Conservation (phyloP, 371 early-diverging fungal genomes). For the Mortierella sp. region DNA sequence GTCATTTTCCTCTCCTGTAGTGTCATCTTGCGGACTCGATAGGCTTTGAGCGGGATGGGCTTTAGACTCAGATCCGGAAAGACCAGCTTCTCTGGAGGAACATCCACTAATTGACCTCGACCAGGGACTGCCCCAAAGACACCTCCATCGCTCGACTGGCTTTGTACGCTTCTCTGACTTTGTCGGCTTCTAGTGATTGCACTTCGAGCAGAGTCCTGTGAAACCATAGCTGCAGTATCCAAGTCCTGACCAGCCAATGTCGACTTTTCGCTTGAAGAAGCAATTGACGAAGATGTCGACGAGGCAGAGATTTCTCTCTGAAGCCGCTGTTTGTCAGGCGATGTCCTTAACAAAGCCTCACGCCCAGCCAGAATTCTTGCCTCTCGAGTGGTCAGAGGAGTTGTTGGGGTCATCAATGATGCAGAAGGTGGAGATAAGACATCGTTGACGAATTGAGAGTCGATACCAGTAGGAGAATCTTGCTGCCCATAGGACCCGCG, state of each 20-base stretch:
- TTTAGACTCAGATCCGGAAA: slow-evolving; percentile 52
- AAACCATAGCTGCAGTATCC: not conserved
- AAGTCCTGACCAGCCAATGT: not conserved
- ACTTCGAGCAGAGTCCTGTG: slow-evolving; percentile 14
- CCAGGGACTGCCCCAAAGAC: slow-evolving; percentile 30
- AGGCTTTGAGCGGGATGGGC: slow-evolving; percentile 45
- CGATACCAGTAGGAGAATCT: slow-evolving; percentile 1
- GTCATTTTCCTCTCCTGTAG: slow-evolving; percentile 32
- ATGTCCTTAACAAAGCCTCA: slow-evolving; percentile 32
- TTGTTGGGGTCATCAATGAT: slow-evolving; percentile 34
- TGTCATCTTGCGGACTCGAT: slow-evolving; percentile 42
- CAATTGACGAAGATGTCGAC: slow-evolving; percentile 37
- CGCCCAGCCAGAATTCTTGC: slow-evolving; percentile 45
- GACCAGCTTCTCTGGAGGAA: slow-evolving; percentile 24
- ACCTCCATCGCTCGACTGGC: slow-evolving; percentile 14
- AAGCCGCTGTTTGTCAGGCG: slow-evolving; percentile 26
- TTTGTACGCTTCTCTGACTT: slow-evolving; percentile 18
- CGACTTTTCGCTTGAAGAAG: slow-evolving; percentile 2
- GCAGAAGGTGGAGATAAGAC: slow-evolving; percentile 33
- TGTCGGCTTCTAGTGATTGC: slow-evolving; percentile 20
- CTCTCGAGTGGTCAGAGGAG: slow-evolving; percentile 38
- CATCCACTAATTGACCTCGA: slow-evolving; percentile 23
- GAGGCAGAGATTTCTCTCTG: slow-evolving; percentile 34
- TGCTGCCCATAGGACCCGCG: slow-evolving; percentile 6
- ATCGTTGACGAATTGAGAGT: slow-evolving; percentile 1